A percentile compares a stretch with the other conserved stretches of the same genome.
These are phyloP conservation scores for Acidiella bohemica DNA, from an alignment of 495 filamentous ascomycete genomes.

Conservation along the genomic window DNA sequence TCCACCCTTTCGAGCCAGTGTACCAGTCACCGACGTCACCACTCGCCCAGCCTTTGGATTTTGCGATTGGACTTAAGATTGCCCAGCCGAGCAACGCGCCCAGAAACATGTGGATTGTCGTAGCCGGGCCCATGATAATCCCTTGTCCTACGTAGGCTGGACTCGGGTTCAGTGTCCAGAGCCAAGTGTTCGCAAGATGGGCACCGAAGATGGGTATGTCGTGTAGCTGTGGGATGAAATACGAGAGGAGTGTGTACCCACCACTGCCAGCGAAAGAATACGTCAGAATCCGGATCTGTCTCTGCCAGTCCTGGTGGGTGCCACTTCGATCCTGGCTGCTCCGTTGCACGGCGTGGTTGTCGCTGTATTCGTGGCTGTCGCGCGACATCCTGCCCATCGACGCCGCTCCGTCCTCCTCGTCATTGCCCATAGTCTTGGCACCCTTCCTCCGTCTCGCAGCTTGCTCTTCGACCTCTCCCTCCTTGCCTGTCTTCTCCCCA, in stretches of 20 bases:
- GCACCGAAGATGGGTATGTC: slow-evolving; percentile 75
- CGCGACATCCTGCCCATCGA: slow-evolving; percentile 11
- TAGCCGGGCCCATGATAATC: slow-evolving; percentile 80
- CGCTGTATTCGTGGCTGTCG: slow-evolving; percentile 13
- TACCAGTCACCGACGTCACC: slow-evolving; percentile 79
- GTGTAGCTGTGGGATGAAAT: slow-evolving; percentile 77
- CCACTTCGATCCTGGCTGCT: slow-evolving; percentile 4
- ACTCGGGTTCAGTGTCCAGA: slow-evolving; percentile 93
- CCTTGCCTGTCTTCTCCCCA: slow-evolving; percentile 28
- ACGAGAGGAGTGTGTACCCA: slow-evolving; percentile 66
- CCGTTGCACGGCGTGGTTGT: slow-evolving; percentile 13
- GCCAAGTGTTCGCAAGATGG: slow-evolving; percentile 61
- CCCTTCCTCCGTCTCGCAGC: neutral
- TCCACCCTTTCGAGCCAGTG: slow-evolving; percentile 89
- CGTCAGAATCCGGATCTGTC: slow-evolving; percentile 46
- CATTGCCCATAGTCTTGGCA: neutral
- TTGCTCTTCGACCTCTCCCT: slow-evolving; percentile 13
- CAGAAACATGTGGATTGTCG: slow-evolving; percentile 89
- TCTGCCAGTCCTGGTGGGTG: slow-evolving; percentile 44
- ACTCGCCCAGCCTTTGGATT: slow-evolving; percentile 75
- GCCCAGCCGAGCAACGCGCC: slow-evolving; percentile 88
- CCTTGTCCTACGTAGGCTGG: slow-evolving; percentile 85
- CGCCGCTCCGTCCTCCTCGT: slow-evolving; percentile 23
- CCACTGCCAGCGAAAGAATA: slow-evolving; percentile 46
- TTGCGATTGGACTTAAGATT: slow-evolving; percentile 76